These are phyloP conservation scores for Podosphaera leucotricha DNA, from an alignment of 2,329 filamentous ascomycete genomes.

Conservation along the genomic window DNA sequence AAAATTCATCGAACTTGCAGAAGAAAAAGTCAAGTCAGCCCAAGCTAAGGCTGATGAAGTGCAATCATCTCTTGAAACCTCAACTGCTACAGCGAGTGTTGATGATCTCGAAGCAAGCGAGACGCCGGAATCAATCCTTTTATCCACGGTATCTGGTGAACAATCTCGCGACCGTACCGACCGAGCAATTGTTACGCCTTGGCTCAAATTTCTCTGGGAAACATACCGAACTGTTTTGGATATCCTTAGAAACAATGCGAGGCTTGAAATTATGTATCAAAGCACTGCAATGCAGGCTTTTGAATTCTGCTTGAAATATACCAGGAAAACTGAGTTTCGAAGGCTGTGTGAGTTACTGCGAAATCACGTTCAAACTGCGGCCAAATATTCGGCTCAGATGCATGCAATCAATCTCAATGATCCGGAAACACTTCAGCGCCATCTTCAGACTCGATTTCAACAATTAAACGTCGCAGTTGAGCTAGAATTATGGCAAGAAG, in stretches of 20 bases:
- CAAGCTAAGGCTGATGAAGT: constrained; percentile 92
- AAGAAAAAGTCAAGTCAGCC: constrained; percentile 84
- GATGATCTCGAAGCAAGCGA: constrained; percentile 94
- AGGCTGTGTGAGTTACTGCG: constrained; percentile 92
- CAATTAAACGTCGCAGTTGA: constrained; percentile 96
- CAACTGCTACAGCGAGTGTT: constrained; percentile 46
- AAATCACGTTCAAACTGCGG: constrained; percentile 96
- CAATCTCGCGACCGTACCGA: constrained; percentile 94
- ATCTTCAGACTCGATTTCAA: constrained; percentile 94
- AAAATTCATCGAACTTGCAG: constrained; percentile 92
- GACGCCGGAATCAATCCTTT: constrained; percentile 91
- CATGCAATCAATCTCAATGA: constrained; percentile 98
- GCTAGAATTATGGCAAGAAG: constrained; percentile 96
- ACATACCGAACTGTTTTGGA: constrained; percentile 96
- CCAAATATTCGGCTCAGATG: constrained; percentile 98
- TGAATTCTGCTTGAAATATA: constrained; percentile 96
- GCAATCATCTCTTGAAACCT: constrained; percentile 64
- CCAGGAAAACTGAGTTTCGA: constrained; percentile 97
- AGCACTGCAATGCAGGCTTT: constrained; percentile 95
- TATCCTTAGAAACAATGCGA: constrained; percentile 96
- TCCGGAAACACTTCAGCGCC: constrained; percentile 86
- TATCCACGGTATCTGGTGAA: constrained; percentile 93
- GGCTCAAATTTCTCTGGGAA: constrained; percentile 99
- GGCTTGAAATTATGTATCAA: constrained; percentile 94
- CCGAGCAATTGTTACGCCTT: constrained; percentile 91